Evolutionary conservation across 2,329 filamentous ascomycete genomes (phyloP).

Genomic region (Bimuria novae-zelandiae): DNA sequence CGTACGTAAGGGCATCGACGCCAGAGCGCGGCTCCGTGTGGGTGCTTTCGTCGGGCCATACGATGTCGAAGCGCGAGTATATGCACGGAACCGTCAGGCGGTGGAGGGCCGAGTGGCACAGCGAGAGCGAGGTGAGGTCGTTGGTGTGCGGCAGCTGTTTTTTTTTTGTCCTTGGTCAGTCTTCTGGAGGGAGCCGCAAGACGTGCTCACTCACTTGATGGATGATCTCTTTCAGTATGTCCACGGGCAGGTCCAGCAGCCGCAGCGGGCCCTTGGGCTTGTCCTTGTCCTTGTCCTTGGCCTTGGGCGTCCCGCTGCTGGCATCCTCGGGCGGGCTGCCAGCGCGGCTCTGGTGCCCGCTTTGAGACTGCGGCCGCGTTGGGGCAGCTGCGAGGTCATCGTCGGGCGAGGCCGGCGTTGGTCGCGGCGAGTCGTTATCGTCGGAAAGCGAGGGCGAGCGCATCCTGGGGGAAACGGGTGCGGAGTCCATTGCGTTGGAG

Average conservation of each 20-base stretch:
- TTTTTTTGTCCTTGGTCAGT: constrained; percentile 24
- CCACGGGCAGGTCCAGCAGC: constrained; percentile 75
- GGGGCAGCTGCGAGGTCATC: constrained; percentile 25
- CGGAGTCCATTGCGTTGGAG: constrained; percentile 35
- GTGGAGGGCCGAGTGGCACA: constrained; percentile 79
- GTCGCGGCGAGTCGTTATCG: constrained; percentile 27
- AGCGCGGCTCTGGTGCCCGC: constrained; percentile 16
- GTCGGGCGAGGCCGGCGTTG: constrained; percentile 24
- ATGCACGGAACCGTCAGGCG: constrained; percentile 76
- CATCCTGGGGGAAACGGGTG: constrained; percentile 13
- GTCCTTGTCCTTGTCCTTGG: constrained; percentile 55
- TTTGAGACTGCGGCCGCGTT: constrained; percentile 16
- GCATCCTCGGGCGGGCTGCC: constrained; percentile 12
- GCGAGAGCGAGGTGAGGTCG: constrained; percentile 76
- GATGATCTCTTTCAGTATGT: constrained; percentile 77
- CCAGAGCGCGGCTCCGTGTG: constrained; percentile 69
- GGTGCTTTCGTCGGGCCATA: constrained; percentile 76
- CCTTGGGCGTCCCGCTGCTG: constrained; percentile 54
- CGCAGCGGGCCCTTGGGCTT: constrained; percentile 60
- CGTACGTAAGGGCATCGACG: constrained; percentile 83
- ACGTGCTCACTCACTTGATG: constrained; percentile 64
- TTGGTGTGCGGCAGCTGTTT: constrained; percentile 80
- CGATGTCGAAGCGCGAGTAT: constrained; percentile 84
- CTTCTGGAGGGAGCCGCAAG: not conserved
- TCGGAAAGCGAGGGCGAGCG: constrained; percentile 32